Base-by-base conservation (phyloP, 495 filamentous ascomycete genomes). In the Aspergillus bertholletiae region DNA sequence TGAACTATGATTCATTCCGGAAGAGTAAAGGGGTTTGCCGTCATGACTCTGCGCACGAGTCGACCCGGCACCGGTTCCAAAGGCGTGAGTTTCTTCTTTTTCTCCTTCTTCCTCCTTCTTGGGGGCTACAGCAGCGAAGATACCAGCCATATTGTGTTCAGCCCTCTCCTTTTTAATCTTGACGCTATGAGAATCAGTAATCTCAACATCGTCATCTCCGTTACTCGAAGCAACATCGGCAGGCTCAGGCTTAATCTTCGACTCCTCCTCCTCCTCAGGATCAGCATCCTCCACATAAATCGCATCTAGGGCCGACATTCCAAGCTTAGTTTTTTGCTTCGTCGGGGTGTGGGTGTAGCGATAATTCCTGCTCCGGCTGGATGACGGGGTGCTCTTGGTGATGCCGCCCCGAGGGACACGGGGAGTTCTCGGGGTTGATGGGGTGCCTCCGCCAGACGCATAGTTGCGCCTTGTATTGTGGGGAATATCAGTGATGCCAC, bases 401-500 rank as follows among this genome's bases (percentile, higher is more conserved):
- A 63, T 47, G 2, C 56, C 55, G 21, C 46, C 32, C 12, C 61
- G 54, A 11, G 52, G 41, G 17, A 40, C 53, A 17, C 57, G 58
- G 7, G 63, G 61, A 2, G 63, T 66, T n/a, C 60, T 48, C 2
- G 62, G 62, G 3, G 58, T 60, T 1, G 51, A 41, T 20, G 17
- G 41, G 20, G 52, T 46, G 27, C 27, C 32, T 12, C 57, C 58
- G 13, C 44, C 54, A n/a, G 34, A 15, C 9, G 2, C n/a, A n/a
- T n/a, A n/a, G n/a, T n/a, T 37, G 34, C 34, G 34, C 1, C 34
- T 2, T 15, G 13, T 15, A n/a, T n/a, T n/a, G 20, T 30, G 48
- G 3, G 59, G 51, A 3, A 64, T 13, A 7, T 55, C 44, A 5
- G 51, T 55, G 39, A 61, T 53, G 24, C 57, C 58, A 1, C 24